A percentile compares a stretch with the other conserved stretches of the same genome.
These are phyloP conservation scores for Epichloe sylvatica DNA, from an alignment of 2,329 filamentous ascomycete genomes.

Conservation along the genomic window DNA sequence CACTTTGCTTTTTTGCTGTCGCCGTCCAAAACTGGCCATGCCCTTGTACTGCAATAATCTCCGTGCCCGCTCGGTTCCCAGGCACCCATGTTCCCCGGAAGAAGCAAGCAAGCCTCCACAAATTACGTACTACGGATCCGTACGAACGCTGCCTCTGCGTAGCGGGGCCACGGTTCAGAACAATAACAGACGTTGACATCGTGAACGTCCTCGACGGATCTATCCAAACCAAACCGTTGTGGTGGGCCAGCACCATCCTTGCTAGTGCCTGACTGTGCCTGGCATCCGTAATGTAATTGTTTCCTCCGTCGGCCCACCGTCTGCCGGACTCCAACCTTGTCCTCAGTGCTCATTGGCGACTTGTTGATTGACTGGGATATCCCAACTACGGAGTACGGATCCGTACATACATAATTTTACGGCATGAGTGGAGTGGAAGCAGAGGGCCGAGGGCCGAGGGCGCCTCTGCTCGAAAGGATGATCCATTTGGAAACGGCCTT, in stretches of 20 bases:
- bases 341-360: not conserved
- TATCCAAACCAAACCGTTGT: not conserved
- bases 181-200: too few species aligned
- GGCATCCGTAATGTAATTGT: not conserved
- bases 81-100: slow-evolving; percentile 2
- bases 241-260: not conserved
- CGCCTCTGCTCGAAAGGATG: not conserved
- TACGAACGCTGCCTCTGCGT: too few species aligned
- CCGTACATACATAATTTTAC: too few species aligned
- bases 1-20: not conserved
- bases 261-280: not conserved
- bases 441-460: too few species aligned
- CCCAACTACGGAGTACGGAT: too few species aligned
- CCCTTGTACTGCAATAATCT: too few species aligned
- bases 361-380: too few species aligned
- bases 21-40: not conserved
- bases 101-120: not conserved
- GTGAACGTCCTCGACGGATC: too few species aligned
- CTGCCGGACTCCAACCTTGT: not conserved
- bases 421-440: not conserved
- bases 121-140: too few species aligned
- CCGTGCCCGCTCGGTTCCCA: not conserved
- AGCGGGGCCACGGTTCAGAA: too few species aligned
- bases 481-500: not conserved
- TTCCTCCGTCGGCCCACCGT: not conserved